Base-by-base conservation (phyloP, 768 basidiomycete genomes). In the Lactarius sp. region DNA sequence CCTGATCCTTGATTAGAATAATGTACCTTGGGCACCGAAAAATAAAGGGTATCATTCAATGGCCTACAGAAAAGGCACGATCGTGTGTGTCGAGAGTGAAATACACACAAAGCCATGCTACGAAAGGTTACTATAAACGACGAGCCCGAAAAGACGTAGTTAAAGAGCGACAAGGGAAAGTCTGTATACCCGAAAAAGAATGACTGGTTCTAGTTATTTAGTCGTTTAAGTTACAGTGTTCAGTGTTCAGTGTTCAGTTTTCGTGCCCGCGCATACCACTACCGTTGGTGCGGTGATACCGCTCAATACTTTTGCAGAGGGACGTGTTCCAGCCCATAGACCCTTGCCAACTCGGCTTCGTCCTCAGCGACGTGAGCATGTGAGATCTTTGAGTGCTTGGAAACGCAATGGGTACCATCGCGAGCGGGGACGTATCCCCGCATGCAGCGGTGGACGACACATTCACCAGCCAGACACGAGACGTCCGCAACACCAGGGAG, bases 401-500 rank as follows among this genome's bases (percentile, higher is more conserved):
- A 39, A 18, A 68, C 41, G 61, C 72, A 73, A 55, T 59, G 59
- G 2, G 61, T 60, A 16, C 65, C 50, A 52, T 73, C 70, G 16
- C 14, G 20, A 10, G 72, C 55, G 27, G 61, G 59, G 6, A 33
- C 41, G 66, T 77, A 81, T 13, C 82, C 81, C 1, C 74, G 70
- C 67, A 75, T 74, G 75, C 82, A 84, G 41, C 77, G 77, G 53
- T 73, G 72, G 2, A 83, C 77, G 34, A 73, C 62, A 67, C 83
- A 84, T 20, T 72, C 55, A 5, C 82, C 81, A 12, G 55, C 56
- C 8, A 75, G 55, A 70, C 83, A 84, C 4, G 80, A 74, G 16
- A 84, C 82, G 59, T 81, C 80, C 33, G 77, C 75, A 34, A 81
- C 79, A 13, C 80, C 79, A 2, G 72, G 73, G 33, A 84, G 75